Conservation (phyloP, 108 stramenopile genomes). For the Aurantiochytrium sp. region DNA sequence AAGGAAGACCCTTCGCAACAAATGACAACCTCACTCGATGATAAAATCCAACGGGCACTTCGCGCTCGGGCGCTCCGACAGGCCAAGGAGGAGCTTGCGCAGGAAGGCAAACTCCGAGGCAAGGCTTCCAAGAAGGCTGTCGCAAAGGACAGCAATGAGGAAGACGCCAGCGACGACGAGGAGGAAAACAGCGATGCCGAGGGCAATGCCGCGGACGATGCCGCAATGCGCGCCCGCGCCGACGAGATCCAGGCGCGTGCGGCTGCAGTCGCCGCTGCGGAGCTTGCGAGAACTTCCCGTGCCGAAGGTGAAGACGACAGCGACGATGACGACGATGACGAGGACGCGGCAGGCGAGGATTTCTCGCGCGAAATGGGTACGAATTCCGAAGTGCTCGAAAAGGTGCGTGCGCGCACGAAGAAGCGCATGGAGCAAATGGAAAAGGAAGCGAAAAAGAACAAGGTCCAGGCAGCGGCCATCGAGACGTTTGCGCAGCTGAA, state of each 20-base stretch:
- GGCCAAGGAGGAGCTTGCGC: background rate
- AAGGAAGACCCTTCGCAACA: background rate
- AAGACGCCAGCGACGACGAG: background rate
- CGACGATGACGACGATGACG: background rate
- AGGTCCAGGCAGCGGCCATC: constrained; percentile 22
- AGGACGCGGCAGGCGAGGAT: background rate
- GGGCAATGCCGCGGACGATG: background rate
- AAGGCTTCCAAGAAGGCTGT: background rate
- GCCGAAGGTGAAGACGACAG: background rate
- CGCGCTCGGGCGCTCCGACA: background rate
- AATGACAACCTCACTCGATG: background rate
- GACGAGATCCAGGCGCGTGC: background rate
- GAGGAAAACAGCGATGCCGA: background rate
- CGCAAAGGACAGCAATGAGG: background rate
- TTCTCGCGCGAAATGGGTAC: background rate
- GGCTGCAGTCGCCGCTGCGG: background rate
- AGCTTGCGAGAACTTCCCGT: background rate
- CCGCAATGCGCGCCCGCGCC: background rate
- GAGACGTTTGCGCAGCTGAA: constrained; percentile 77
- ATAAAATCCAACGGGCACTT: background rate
- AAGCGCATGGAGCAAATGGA: background rate
- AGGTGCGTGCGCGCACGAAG: background rate
- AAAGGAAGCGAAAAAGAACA: background rate
- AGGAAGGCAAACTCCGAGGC: background rate
- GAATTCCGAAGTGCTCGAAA: background rate